These are phyloP conservation scores for Vaccinium myrtillus DNA, from an alignment of 148 eudicot species.

Conservation along the genomic window DNA sequence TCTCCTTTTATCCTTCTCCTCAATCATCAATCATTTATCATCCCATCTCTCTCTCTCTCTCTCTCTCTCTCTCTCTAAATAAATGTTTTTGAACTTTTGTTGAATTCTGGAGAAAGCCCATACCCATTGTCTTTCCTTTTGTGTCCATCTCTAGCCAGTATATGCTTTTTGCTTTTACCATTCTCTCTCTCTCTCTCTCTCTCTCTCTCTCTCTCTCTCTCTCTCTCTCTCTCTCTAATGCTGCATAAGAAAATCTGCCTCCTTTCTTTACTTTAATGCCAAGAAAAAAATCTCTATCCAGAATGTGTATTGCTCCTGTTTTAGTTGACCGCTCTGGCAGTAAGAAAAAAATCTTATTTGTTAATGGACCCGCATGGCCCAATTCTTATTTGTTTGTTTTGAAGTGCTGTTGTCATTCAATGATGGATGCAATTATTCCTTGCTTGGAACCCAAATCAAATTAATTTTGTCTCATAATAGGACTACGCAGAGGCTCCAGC, in stretches of 20 bases:
- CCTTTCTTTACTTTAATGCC: background rate
- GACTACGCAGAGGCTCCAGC: background rate
- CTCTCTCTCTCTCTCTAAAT: constrained; percentile 19
- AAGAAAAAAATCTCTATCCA: background rate
- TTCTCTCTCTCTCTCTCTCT: background rate
- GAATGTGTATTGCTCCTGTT: background rate
- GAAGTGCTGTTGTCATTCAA: no score
- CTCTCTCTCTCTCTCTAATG: background rate
- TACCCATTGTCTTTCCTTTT: constrained; percentile 28
- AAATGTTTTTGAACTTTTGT: constrained; percentile 17
- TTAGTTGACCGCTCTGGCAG: no score
- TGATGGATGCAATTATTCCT: constrained; percentile 1
- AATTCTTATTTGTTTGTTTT: no score
- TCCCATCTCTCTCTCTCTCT: background rate
- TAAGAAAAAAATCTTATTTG: no score
- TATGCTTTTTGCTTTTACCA: constrained; percentile 2
- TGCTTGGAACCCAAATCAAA: background rate
- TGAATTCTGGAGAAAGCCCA: constrained; percentile 31
- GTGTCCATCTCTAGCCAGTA: background rate
- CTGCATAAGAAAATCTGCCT: background rate
- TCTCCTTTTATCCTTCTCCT: constrained; percentile 21
- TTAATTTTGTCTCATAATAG: background rate
- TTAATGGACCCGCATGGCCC: no score
- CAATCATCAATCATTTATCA: background rate
- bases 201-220: constrained; percentile 8